Evolutionary conservation across 176 grass and related monocot genomes (phyloP), one percentile per base, ranked within the genome.

Genomic region (Typha latifolia): DNA sequence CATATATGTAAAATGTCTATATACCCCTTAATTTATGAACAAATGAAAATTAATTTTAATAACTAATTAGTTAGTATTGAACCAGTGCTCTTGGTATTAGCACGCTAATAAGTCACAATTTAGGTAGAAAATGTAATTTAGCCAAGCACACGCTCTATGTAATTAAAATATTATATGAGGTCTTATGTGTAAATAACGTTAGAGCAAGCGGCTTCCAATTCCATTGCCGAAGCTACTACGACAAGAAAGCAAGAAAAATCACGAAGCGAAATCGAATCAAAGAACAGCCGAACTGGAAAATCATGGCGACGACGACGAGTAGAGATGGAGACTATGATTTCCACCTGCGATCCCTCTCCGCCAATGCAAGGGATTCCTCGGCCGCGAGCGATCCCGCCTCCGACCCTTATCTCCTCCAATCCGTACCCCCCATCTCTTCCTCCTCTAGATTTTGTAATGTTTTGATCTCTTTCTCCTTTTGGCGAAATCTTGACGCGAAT

Each of bases 301-400:
- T 3, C 52, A 57, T 57, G 52, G 52, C 52, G 53, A 22, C 53
- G 16, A 22, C 53, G n/a, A 2, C 20, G 14, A 14, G 11, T 59
- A 12, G 53, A 10, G 80, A 76, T 18, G 80, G 85, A 16, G 84
- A 73, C 69, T 97, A 85, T 70, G 88, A 89, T 51, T 97, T 97
- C 88, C 86, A 97, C 69, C 88, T 97, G 14, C 85, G 93, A 61
- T 89, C 93, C 11, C 82, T 97, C 52, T 97, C 93, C 63, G 77
- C 93, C 22, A 82, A 87, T 5, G 68, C 83, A n/a, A 75, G 93
- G 37, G 88, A 92, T 70, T 97, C 93, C 20, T 76, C 83, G 66
- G 69, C 88, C 34, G 85, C 79, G 12, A 64, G 79, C 4, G 93
- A 90, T 66, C 83, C 83, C 22, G 79, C 85, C 64, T 84, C 85